phyloP scores from a whole-genome alignment of 2,329 filamentous ascomycete species.

The Dactylella cylindrospora region DNA sequence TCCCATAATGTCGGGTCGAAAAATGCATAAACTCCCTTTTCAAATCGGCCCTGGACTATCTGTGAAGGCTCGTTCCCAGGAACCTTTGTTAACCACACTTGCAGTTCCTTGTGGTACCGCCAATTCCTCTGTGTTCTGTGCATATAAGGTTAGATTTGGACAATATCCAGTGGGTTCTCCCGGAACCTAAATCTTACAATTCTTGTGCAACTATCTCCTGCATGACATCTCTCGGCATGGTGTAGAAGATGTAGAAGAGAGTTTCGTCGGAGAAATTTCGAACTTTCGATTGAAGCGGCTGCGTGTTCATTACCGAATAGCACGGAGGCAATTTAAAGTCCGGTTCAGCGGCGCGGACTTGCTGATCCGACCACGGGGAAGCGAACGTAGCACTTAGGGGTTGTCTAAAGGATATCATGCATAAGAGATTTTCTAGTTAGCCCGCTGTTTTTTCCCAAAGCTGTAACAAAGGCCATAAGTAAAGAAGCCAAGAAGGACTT shows the following conservation, averaged over 20 bases:
- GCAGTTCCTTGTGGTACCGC: slow-evolving; percentile 60
- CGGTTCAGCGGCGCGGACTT: slow-evolving; percentile 62
- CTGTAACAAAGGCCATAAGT: slow-evolving; percentile 22
- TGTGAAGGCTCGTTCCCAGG: slow-evolving; percentile 54
- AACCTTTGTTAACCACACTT: slow-evolving; percentile 61
- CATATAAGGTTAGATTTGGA: neutral
- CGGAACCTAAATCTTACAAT: slow-evolving; percentile 53
- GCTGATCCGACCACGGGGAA: slow-evolving; percentile 63
- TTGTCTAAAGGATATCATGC: slow-evolving; percentile 51
- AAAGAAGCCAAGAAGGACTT: slow-evolving; percentile 40
- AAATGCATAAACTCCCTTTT: slow-evolving; percentile 60
- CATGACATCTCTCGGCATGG: slow-evolving; percentile 65
- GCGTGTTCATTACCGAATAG: slow-evolving; percentile 68
- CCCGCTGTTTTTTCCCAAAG: too few relatives aligned
- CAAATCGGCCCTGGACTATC: slow-evolving; percentile 54
- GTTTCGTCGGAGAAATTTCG: slow-evolving; percentile 65
- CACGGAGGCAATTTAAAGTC: slow-evolving; percentile 65
- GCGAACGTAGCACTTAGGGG: slow-evolving; percentile 66
- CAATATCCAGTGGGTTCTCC: too few relatives aligned
- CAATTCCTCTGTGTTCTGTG: slow-evolving; percentile 51
- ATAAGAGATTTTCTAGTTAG: slow-evolving; percentile 48
- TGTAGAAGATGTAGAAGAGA: slow-evolving; percentile 70
- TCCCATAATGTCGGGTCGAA: slow-evolving; percentile 60
- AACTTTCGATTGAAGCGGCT: slow-evolving; percentile 62
- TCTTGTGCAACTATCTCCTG: slow-evolving; percentile 68